phyloP scores from a whole-genome alignment of 2,329 filamentous ascomycete species.

The Fusarium buxicola region DNA sequence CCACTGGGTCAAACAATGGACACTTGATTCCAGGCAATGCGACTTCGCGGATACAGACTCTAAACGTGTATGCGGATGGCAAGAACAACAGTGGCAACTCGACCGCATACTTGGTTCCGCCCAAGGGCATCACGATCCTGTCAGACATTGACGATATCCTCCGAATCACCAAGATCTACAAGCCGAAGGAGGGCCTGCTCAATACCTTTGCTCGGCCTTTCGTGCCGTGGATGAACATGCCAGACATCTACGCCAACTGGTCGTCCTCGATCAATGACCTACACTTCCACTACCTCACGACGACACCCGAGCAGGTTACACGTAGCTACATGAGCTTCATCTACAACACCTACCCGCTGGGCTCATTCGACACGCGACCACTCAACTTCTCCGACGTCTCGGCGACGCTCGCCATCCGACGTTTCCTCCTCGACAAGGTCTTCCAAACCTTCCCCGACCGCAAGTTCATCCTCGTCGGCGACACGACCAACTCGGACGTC shows the following conservation, averaged over 20 bases:
- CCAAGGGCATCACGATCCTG: slow-evolving; percentile 76
- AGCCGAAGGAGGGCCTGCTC: slow-evolving; percentile 78
- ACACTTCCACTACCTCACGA: slow-evolving; percentile 87
- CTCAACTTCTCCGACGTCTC: slow-evolving; percentile 82
- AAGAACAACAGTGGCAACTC: slow-evolving; percentile 74
- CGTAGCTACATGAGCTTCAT: slow-evolving; percentile 85
- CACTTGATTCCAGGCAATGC: slow-evolving; percentile 71
- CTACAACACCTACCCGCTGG: slow-evolving; percentile 80
- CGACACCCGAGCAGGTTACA: slow-evolving; percentile 81
- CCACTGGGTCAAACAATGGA: slow-evolving; percentile 60
- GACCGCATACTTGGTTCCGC: slow-evolving; percentile 80
- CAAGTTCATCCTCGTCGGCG: slow-evolving; percentile 80
- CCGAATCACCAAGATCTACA: slow-evolving; percentile 83
- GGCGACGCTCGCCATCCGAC: slow-evolving; percentile 78
- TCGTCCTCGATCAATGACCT: slow-evolving; percentile 71
- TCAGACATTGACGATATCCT: slow-evolving; percentile 86
- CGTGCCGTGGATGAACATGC: slow-evolving; percentile 82
- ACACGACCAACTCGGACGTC: slow-evolving; percentile 81
- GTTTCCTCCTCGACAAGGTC: slow-evolving; percentile 75
- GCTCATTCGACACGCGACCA: slow-evolving; percentile 81
- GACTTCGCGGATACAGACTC: slow-evolving; percentile 72
- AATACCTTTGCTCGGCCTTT: slow-evolving; percentile 82
- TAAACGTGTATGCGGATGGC: slow-evolving; percentile 75
- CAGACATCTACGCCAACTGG: slow-evolving; percentile 82
- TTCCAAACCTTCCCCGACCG: slow-evolving; percentile 80